Conservation (phyloP, 345 rosid genomes). For the Sonneratia alba region DNA sequence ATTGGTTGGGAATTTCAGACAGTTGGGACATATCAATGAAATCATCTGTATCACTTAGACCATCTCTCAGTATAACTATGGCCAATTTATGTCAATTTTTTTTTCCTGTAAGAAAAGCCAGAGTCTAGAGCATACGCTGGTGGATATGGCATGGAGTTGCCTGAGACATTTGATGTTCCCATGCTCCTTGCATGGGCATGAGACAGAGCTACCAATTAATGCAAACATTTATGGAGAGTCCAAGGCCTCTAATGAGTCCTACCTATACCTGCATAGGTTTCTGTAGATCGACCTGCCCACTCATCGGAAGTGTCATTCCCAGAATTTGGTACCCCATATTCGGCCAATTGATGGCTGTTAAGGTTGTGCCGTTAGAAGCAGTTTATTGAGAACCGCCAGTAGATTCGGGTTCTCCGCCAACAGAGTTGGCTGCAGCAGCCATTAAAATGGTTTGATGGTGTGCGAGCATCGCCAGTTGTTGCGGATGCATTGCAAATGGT, state of each 20-base stretch:
- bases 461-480: conserved; percentile 78
- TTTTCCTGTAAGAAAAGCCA: background rate
- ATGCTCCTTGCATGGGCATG: conserved; percentile 34
- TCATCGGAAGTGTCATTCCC: conserved; percentile 50
- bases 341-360: conserved; percentile 41
- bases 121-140: conserved; percentile 34
- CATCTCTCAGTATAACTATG: background rate
- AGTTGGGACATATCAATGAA: background rate
- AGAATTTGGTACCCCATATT: conserved; percentile 59
- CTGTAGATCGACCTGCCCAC: conserved; percentile 52
- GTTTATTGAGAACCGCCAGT: no score
- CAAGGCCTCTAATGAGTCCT: background rate
- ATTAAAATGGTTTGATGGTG: conserved; percentile 82
- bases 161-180: conserved; percentile 28
- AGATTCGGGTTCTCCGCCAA: no score
- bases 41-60: background rate
- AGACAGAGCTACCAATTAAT: conserved; percentile 11
- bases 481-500: conserved; percentile 91
- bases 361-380: no score
- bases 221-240: conserved; percentile 4
- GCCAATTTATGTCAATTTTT: background rate
- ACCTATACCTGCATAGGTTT: conserved; percentile 67
- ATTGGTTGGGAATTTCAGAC: background rate
- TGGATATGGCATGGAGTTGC: conserved; percentile 45
- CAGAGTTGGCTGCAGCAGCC: conserved; percentile 37